Conservation (phyloP, 306 rosid species). For the Calophaca sinica region DNA sequence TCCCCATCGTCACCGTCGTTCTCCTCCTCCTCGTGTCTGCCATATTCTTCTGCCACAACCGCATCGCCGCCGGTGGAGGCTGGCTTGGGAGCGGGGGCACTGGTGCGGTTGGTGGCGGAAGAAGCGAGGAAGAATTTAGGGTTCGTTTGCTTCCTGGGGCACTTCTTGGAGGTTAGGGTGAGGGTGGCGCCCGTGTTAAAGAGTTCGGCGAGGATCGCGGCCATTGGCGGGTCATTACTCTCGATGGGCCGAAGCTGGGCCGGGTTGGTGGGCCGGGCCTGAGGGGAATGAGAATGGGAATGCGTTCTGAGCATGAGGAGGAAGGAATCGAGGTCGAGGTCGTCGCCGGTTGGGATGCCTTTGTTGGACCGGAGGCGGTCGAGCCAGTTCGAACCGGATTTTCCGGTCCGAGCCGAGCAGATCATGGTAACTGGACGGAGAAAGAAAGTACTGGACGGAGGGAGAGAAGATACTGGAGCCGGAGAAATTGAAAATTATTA, state of each 20-base stretch:
- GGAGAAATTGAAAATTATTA: neutral
- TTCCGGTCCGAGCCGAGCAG: conserved; percentile 66
- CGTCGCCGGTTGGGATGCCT: conserved; percentile 73
- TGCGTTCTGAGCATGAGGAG: conserved; percentile 51
- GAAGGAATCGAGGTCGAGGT: conserved; percentile 72
- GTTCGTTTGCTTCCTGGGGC: conserved; percentile 77
- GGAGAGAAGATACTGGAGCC: neutral
- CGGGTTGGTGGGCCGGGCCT: conserved; percentile 27
- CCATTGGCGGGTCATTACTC: conserved; percentile 46
- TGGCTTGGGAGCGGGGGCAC: conserved; percentile 28
- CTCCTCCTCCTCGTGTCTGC: conserved; percentile 21
- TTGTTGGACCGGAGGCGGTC: conserved; percentile 89
- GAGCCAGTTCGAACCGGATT: conserved; percentile 80
- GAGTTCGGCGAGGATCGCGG: conserved; percentile 70
- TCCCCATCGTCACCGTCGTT: conserved; percentile 50
- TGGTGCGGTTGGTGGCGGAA: conserved; percentile 19
- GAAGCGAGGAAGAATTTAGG: conserved; percentile 68
- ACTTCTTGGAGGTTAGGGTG: conserved; percentile 54
- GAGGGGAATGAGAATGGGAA: conserved; percentile 51
- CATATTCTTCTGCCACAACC: conserved; percentile 23
- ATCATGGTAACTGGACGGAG: conserved; percentile 54
- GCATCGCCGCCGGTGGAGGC: conserved; percentile 23
- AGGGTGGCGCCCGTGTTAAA: conserved; percentile 61
- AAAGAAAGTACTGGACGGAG: conserved; percentile 7
- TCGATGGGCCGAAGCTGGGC: conserved; percentile 34